These are phyloP conservation scores for Inonotus obliquus DNA, from an alignment of 1,284 basidiomycete species.

Conservation along the genomic window DNA sequence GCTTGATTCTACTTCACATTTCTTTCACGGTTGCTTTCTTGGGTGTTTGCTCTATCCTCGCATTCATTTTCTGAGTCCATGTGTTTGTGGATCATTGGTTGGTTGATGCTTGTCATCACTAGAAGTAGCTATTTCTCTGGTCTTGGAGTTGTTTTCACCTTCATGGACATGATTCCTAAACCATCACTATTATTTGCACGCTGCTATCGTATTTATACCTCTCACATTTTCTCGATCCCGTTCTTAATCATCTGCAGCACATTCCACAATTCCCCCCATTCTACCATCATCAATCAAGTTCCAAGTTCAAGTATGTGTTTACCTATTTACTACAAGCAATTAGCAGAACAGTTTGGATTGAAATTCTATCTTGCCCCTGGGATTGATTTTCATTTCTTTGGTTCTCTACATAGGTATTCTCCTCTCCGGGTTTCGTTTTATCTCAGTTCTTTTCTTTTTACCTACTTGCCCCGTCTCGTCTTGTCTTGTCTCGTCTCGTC, in stretches of 20 bases:
- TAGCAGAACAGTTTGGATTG: conserved; percentile 1
- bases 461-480: background rate
- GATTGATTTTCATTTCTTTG: background rate
- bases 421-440: background rate
- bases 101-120: background rate
- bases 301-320: background rate
- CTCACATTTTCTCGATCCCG: conserved; percentile 1
- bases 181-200: conserved; percentile 5
- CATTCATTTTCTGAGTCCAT: no score
- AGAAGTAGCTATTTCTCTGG: background rate
- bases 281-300: background rate
- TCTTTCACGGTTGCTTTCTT: background rate
- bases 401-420: no score
- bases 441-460: background rate
- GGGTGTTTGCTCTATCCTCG: background rate
- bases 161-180: background rate
- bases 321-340: background rate
- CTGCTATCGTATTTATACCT: conserved; percentile 3
- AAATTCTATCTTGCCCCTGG: background rate
- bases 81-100: background rate
- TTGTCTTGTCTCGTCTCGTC: background rate
- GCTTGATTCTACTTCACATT: conserved; percentile 38
- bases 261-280: background rate
- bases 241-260: conserved; percentile 1
- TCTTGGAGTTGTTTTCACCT: no score